A percentile compares a stretch with the other conserved stretches of the same genome.
Evolutionary conservation across 306 rosid genomes (phyloP).

Genomic region (Ormosia emarginata): DNA sequence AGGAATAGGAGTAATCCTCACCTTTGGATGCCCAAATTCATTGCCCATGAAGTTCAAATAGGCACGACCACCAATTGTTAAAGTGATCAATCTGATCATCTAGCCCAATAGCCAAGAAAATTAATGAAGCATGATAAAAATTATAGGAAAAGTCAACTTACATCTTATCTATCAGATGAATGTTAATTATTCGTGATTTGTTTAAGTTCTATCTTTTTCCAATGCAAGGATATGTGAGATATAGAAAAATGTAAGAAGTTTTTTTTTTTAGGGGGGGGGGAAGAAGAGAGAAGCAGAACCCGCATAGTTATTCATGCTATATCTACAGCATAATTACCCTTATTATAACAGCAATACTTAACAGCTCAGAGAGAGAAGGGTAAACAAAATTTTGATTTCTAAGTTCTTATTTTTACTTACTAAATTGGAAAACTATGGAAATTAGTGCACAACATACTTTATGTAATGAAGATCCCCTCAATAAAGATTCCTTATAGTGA

Average conservation of each 20-base stretch:
- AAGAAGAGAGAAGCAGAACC: background rate
- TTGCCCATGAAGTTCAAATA: constrained; percentile 97
- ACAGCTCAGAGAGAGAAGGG: background rate
- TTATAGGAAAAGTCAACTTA: background rate
- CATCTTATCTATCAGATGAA: background rate
- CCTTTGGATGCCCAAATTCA: constrained; percentile 98
- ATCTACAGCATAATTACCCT: background rate
- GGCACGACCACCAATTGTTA: constrained; percentile 72
- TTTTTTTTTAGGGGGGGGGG: background rate
- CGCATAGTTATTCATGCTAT: background rate
- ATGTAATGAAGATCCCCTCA: constrained; percentile 84
- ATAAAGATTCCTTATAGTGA: constrained; percentile 47
- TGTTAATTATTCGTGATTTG: background rate
- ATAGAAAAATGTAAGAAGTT: background rate
- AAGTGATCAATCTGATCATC: constrained; percentile 87
- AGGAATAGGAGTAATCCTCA: constrained; percentile 24
- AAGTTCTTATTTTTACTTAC: background rate
- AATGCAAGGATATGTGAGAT: background rate
- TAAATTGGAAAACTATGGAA: constrained; percentile 11
- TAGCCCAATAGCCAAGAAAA: constrained; percentile 32
- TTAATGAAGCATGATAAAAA: background rate
- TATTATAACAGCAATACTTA: background rate
- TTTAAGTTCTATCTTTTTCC: background rate
- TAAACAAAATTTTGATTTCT: background rate
- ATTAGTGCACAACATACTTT: constrained; percentile 55